Evolutionary conservation across 2,329 filamentous ascomycete species (phyloP), one percentile per base, ranked within the genome.

Genomic region (Pyricularia pennisetigena): DNA sequence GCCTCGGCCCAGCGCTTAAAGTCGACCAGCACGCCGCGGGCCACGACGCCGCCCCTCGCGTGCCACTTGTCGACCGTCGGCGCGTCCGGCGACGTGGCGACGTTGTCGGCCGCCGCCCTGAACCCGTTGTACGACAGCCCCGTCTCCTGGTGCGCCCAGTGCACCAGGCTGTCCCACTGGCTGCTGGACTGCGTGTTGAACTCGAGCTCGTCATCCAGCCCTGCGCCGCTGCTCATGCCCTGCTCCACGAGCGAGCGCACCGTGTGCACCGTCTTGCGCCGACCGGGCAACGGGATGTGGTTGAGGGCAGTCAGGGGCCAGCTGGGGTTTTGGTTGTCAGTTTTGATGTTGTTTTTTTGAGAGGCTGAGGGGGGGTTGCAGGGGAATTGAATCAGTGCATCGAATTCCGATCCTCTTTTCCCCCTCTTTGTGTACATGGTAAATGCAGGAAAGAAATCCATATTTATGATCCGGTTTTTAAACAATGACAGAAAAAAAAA

Each of bases 21-120:
- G 74, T 88, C 85, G 66, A 88, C 78, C 24, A 89, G 76, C 0
- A 88, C 82, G 5, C 84, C 86, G 2, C 86, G 79, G 0, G 80
- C 84, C 4, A 84, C 83, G 10, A 87, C 72, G 2, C 83, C 84
- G 30, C 85, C 85, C 0, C 77, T 23, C 1, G 57, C 57, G 77
- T 2, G 76, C 71, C 64, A 65, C 64, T 65, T 65, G 28, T 65
- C 64, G 16, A 65, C 16, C 4, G 64, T 65, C 1, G 64, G 64
- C 6, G 62, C 62, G 26, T 20, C 41, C 16, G 64, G 0, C 14
- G 28, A 23, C 2, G 5, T 16, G 20, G 1, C 30, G 5, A 41
- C 64, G 26, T 32, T 32, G 64, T 65, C 64, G 14, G n/a, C 4
- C 16, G 26, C 24, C 4, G 64, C 30, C n/a, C 20, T 28, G 64